A percentile compares a stretch with the other conserved stretches of the same genome.
Evolutionary conservation across 73 alveolate species (phyloP).

Genomic region (Breviolum minutum): DNA sequence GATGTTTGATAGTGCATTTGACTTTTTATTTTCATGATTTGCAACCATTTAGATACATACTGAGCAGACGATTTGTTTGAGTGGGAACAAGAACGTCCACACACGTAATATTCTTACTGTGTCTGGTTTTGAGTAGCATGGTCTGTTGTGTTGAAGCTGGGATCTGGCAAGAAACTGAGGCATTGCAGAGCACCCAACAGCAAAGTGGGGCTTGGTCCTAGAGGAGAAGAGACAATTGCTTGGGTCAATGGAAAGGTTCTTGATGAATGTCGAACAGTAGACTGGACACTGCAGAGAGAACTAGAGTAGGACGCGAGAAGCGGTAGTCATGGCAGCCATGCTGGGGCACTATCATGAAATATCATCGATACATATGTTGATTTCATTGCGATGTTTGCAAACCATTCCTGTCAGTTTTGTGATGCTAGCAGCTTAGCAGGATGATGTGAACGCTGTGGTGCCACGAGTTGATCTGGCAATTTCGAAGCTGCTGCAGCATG

Average conservation of each 20-base stretch:
- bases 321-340: too few species aligned
- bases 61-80: too few species aligned
- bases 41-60: too few species aligned
- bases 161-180: background rate
- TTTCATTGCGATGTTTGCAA: too few species aligned
- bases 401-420: background rate
- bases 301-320: too few species aligned
- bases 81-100: background rate
- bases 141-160: background rate
- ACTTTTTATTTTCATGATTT: too few species aligned
- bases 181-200: constrained; percentile 84
- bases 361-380: too few species aligned
- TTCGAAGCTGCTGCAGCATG: constrained; percentile 33
- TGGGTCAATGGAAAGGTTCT: too few species aligned
- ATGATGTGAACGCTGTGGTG: constrained; percentile 81
- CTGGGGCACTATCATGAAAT: too few species aligned
- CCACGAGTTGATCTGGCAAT: constrained; percentile 85
- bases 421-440: background rate
- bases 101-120: background rate
- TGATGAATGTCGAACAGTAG: too few species aligned
- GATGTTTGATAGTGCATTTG: too few species aligned
- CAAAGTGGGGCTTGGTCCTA: constrained; percentile 80
- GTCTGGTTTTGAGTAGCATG: background rate
- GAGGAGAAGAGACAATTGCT: constrained; percentile 20
- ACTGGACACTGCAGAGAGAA: too few species aligned